phyloP scores from a whole-genome alignment of 768 basidiomycete species.

The Dacryopinax spathularia region DNA sequence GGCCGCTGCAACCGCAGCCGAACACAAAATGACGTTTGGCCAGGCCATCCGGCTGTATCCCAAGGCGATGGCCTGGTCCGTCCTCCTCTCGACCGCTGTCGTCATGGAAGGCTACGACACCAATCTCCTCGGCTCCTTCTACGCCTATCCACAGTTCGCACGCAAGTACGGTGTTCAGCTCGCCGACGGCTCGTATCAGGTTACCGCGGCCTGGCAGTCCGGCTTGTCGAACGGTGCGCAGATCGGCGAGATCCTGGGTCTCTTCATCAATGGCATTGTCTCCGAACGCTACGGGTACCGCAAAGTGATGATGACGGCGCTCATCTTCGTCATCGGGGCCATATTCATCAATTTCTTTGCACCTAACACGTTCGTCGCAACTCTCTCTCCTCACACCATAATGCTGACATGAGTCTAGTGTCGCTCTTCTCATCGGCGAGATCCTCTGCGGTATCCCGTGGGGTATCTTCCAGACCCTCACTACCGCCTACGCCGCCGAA shows the following conservation, averaged over 20 bases:
- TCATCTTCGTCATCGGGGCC: constrained; percentile 16
- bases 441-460: constrained; percentile 23
- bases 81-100: constrained; percentile 13
- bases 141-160: constrained; percentile 13
- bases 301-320: constrained; percentile 19
- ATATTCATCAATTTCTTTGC: constrained; percentile 12
- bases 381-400: neutral
- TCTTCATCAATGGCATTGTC: constrained; percentile 10
- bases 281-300: constrained; percentile 25
- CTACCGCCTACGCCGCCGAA: constrained; percentile 20
- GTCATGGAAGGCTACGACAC: constrained; percentile 7
- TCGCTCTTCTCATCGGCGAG: constrained; percentile 9
- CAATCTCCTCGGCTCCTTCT: constrained; percentile 11
- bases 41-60: constrained; percentile 24
- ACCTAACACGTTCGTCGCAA: no score
- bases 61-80: constrained; percentile 23
- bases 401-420: no score
- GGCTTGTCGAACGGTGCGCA: constrained; percentile 24
- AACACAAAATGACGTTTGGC: constrained; percentile 22
- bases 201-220: constrained; percentile 27
- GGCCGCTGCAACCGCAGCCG: constrained; percentile 15
- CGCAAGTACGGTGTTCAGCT: constrained; percentile 9
- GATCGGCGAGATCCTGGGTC: constrained; percentile 14
- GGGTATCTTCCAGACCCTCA: constrained; percentile 18
- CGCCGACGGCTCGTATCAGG: constrained; percentile 19